Conservation (phyloP, 2,329 filamentous ascomycete species). For the Verticillium nubilum region DNA sequence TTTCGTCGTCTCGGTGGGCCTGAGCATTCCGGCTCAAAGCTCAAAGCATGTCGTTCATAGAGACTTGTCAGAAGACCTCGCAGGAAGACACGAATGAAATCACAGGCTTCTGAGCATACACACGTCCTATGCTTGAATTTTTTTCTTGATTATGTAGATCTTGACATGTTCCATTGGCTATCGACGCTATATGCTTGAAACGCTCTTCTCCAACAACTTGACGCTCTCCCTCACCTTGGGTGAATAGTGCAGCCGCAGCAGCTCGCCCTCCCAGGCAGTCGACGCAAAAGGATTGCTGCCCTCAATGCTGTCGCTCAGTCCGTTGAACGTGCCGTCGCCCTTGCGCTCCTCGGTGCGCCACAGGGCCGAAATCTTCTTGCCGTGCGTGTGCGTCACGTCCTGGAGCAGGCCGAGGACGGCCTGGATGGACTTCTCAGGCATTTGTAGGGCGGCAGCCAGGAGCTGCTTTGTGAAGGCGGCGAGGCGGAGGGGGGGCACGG, state of each 20-base stretch:
- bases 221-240: constrained; percentile 77
- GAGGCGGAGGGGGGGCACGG: constrained; percentile 76
- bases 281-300: constrained; percentile 84
- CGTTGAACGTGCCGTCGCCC: constrained; percentile 82
- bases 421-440: constrained; percentile 83
- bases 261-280: constrained; percentile 90
- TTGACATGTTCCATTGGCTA: neutral
- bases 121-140: neutral
- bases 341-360: constrained; percentile 94
- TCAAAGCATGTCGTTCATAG: too few relatives aligned
- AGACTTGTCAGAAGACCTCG: neutral
- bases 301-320: constrained; percentile 68
- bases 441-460: constrained; percentile 72
- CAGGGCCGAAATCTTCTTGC: constrained; percentile 73
- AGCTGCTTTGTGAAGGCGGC: constrained; percentile 92
- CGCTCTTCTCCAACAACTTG: constrained; percentile 61
- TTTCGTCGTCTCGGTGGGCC: neutral
- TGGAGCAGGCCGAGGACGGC: constrained; percentile 74
- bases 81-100: neutral
- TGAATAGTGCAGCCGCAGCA: constrained; percentile 79
- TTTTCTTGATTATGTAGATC: neutral
- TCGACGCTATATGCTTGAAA: constrained; percentile 23
- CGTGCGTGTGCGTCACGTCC: constrained; percentile 75
- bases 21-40: neutral
- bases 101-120: neutral